Conservation (phyloP, 257 asterid species). For the Rubia yunnanensis region DNA sequence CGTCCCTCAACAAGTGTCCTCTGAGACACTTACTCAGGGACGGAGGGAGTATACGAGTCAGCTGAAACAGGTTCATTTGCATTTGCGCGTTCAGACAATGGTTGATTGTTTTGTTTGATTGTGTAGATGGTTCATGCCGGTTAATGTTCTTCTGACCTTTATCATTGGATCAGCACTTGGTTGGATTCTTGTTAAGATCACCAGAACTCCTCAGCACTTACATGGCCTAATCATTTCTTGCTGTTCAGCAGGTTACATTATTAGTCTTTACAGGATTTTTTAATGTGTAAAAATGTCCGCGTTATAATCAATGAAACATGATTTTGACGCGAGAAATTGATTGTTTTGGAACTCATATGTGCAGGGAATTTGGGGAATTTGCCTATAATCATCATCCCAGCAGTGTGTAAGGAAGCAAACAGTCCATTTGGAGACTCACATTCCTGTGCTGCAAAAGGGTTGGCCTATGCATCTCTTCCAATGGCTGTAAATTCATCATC, state of each 20-base stretch:
- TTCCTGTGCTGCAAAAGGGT: slow-evolving; percentile 20
- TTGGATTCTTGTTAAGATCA: slow-evolving; percentile 28
- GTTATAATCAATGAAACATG: not conserved
- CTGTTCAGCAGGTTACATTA: slow-evolving; percentile 30
- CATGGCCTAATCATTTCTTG: slow-evolving; percentile 34
- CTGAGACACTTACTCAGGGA: not conserved
- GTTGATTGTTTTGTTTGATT: not conserved
- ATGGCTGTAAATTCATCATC: slow-evolving; percentile 21
- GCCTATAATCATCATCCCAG: slow-evolving; percentile 30
- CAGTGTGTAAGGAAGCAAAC: slow-evolving; percentile 26
- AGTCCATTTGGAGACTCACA: slow-evolving; percentile 30
- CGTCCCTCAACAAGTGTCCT: not conserved
- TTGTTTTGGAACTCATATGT: not conserved
- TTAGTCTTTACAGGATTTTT: not conserved
- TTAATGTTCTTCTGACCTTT: slow-evolving; percentile 27
- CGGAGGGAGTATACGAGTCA: not conserved
- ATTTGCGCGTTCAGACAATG: not conserved
- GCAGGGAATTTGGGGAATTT: slow-evolving; percentile 32
- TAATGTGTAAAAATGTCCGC: not conserved
- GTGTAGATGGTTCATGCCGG: slow-evolving; percentile 34
- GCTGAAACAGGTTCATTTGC: not conserved
- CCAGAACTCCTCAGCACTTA: slow-evolving; percentile 23
- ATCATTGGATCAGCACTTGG: slow-evolving; percentile 32
- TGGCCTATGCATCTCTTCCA: slow-evolving; percentile 30
- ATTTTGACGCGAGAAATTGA: not conserved